Evolutionary conservation across 805 yeast genomes (phyloP).

Genomic region (Candida golubevii): DNA sequence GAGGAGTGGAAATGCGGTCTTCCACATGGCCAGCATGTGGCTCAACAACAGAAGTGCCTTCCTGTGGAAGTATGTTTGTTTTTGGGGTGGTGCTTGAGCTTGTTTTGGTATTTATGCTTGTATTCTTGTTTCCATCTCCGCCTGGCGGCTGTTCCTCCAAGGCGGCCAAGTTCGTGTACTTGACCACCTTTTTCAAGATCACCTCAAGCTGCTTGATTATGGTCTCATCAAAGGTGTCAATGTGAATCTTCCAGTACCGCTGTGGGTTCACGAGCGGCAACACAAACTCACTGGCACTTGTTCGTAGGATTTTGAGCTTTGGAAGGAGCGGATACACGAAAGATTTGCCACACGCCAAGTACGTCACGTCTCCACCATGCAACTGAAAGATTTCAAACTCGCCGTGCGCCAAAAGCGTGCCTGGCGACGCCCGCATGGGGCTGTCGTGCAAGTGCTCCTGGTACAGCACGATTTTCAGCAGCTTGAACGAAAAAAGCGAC

Average conservation of each 20-base stretch:
- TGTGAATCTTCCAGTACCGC: conserved; percentile 61
- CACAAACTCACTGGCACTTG: conserved; percentile 45
- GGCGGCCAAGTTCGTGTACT: conserved; percentile 37
- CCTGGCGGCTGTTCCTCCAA: neutral
- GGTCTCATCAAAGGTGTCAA: conserved; percentile 28
- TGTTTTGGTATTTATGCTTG: neutral
- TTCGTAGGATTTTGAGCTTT: conserved; percentile 52
- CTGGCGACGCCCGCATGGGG: conserved; percentile 19
- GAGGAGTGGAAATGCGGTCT: neutral
- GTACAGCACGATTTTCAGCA: conserved; percentile 33
- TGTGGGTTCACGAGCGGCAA: conserved; percentile 70
- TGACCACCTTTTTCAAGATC: conserved; percentile 39
- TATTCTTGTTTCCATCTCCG: too few species aligned
- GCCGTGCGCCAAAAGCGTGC: conserved; percentile 58
- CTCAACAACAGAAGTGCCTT: neutral
- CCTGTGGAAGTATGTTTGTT: neutral
- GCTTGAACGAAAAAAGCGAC: conserved; percentile 29
- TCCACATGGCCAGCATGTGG: conserved; percentile 11
- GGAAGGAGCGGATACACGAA: conserved; percentile 74
- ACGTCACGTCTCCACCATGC: conserved; percentile 53
- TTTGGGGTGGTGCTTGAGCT: neutral
- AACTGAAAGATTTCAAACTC: conserved; percentile 55
- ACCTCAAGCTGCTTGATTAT: conserved; percentile 26
- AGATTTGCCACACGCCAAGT: conserved; percentile 59
- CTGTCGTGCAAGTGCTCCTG: conserved; percentile 28